Evolutionary conservation across 306 rosid species (phyloP), one percentile per base, ranked within the genome.

Genomic region (Lupinus albus): DNA sequence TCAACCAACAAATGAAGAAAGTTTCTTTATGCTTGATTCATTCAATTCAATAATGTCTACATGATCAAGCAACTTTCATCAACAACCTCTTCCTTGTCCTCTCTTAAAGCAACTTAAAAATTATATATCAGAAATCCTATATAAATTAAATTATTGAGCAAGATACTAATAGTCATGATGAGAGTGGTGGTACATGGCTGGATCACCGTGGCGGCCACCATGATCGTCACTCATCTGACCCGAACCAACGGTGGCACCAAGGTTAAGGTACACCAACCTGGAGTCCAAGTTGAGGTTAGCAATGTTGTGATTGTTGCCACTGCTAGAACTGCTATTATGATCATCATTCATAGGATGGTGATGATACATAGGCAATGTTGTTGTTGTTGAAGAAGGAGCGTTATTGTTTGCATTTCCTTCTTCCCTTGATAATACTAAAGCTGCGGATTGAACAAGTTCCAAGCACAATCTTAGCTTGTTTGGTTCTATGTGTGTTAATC

Each of bases 371-470:
- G 82, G 49, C 0, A 41, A 11, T 41, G 46, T 10, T 41, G 46
- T 41, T 41, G 73, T 21, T 12, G 84, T 70, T 0, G 96, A 78
- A 21, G 89, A 79, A 17, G 91, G 58, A 30, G 78, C 69, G 49
- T 54, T 70, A 76, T 61, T 1, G 35, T 85, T 85, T 1, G 73
- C 79, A 67, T 80, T 84, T 2, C 88, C 95, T 80, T 92, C 96
- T 73, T 92, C 96, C 1, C 98, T 85, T 0, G 99, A 94, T 57
- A 94, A 80, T 1, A 94, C 99, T 0, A 90, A 91, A 0, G 99
- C 99, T 0, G 99, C 99, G 0, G 99, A 94, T 55, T 94, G 99
- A 52, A 94, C 97, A 6, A 94, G 89, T 79, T 94, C 99, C 39
- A 94, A 79, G 45, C 99, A 94, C 50, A 94, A 72, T 69, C 99